phyloP scores from a whole-genome alignment of 192 early-diverging fungal species.

The Coemansia pectinata region DNA sequence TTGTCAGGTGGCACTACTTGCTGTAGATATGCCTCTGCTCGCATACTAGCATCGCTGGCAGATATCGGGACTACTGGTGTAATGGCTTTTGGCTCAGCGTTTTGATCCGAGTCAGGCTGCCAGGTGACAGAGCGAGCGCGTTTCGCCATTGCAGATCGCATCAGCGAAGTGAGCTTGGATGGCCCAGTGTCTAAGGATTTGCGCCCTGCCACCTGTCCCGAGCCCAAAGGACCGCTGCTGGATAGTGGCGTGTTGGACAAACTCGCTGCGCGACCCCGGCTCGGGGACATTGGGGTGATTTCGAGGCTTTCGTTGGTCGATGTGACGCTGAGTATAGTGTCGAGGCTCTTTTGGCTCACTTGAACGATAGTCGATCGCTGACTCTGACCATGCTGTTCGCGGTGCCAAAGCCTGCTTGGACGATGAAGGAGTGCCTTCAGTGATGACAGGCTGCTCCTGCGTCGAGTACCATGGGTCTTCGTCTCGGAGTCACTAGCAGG shows the following conservation, averaged over 20 bases:
- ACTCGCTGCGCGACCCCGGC: slow-evolving; percentile 20
- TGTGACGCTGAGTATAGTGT: slow-evolving; percentile 15
- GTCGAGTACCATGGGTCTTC: slow-evolving; percentile 16
- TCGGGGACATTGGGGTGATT: background rate
- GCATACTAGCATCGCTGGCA: background rate
- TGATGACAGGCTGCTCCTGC: slow-evolving; percentile 31
- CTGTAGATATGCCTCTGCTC: background rate
- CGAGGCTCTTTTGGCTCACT: slow-evolving; percentile 3
- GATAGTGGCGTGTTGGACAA: slow-evolving; percentile 8
- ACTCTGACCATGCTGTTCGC: background rate
- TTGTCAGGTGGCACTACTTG: background rate
- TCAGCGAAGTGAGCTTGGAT: slow-evolving; percentile 18
- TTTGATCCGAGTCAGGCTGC: slow-evolving; percentile 8
- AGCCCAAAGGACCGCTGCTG: slow-evolving; percentile 3
- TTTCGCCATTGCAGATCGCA: slow-evolving; percentile 25
- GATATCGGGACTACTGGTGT: background rate
- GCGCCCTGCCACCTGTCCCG: slow-evolving; percentile 9
- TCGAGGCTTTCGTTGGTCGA: slow-evolving; percentile 5
- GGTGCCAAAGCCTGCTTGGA: slow-evolving; percentile 15
- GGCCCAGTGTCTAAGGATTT: slow-evolving; percentile 7
- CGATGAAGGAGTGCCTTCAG: slow-evolving; percentile 38
- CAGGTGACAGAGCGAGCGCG: slow-evolving; percentile 25
- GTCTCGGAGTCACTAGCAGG: background rate
- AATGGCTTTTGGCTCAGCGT: background rate
- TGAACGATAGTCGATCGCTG: background rate